Evolutionary conservation across 1,284 basidiomycete species (phyloP), one percentile per base, ranked within the genome.

Genomic region (Sporisorium scitamineum): DNA sequence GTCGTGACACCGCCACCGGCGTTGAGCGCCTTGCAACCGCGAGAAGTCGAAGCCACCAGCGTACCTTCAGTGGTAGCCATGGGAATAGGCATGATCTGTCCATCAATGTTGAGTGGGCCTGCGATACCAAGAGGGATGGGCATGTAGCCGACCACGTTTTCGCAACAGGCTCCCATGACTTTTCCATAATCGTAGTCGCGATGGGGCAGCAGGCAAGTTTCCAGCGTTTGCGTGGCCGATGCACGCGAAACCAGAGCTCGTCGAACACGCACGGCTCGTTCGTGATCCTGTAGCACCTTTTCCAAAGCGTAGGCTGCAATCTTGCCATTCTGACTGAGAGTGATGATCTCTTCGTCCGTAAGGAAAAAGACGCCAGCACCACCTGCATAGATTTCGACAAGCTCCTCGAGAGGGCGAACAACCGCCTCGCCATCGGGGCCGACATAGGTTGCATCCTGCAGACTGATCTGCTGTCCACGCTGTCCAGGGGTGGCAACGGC

Each of bases 51-150:
- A 0, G 97, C 97, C 63, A 99, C 95, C 54, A 99, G 90, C 0
- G 97, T 98, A 59, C 97, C 97, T 86, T 99, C 97, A 16, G 97
- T 96, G 0, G 97, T 99, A 37, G 97, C 96, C 97, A 99, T 99
- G 18, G 97, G 97, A 76, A 99, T 95, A 55, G 92, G 96, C 81
- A 91, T 91, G 52, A 92, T 86, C 70, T 90, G 88, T 42, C 93
- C 94, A 80, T 99, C 97, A 84, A 99, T 90, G 61, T 90, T 93
- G 54, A 99, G 90, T 2, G 97, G 97, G 7, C 97, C 97, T 6
- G 97, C 97, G 70, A 99, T 93, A 82, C 97, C 97, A 60, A 99
- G 90, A 0, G 97, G 97, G 39, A 99, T 87, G 24, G 97, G 97
- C 87, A 98, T 95, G 86, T 93, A 99, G 24, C 97, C 97, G 52